Base-by-base conservation (phyloP, 208 protist genomes). In the Trypanosoma melophagium region DNA sequence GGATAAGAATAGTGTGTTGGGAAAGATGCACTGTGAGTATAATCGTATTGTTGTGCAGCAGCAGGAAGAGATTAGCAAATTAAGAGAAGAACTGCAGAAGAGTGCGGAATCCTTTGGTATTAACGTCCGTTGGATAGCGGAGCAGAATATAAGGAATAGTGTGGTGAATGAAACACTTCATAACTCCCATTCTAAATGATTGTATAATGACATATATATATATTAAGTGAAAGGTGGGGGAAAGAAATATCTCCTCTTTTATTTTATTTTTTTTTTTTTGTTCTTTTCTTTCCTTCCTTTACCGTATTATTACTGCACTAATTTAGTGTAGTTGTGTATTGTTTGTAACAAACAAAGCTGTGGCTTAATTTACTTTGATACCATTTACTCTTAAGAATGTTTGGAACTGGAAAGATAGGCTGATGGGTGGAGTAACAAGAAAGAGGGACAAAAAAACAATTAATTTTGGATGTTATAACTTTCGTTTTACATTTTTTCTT, bases 11-110 rank as follows among this genome's bases (percentile, higher is more conserved):
- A 28, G 0, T 22, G 42, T 7, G 21, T 21, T 67, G 31, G 24
- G 49, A 31, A 0, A 13, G 17, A 56, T 67, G 40, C 38, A 51
- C 14, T 38, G 3, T 13, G 35, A 59, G 12, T 67, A 67, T 51
- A 67, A 59, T 35, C 24, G 31, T 9, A 38, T 41, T 1, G 8
- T 71, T 40, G 4, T 64, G 0, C 1, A 62, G 42, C 66, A 71
- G 14, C 66, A 71, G n/a, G 54, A 62, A 31, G 17, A 71, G 19
- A 71, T 71, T 58, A 35, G 62, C 50, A 12, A 17, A n/a, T 16
- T 67, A 51, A 56, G 44, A 4, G 35, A 19, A 17, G 52, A 67
- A 14, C 24, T 67, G 22, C 52, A 51, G 19, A 21, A 17, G 28
- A 51, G 24, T 49, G 62, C 52, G 13, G 49, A 50, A 9, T 45